Evolutionary conservation across 805 yeast genomes (phyloP), one percentile per base, ranked within the genome.

Genomic region (Suhomyces sp.): DNA sequence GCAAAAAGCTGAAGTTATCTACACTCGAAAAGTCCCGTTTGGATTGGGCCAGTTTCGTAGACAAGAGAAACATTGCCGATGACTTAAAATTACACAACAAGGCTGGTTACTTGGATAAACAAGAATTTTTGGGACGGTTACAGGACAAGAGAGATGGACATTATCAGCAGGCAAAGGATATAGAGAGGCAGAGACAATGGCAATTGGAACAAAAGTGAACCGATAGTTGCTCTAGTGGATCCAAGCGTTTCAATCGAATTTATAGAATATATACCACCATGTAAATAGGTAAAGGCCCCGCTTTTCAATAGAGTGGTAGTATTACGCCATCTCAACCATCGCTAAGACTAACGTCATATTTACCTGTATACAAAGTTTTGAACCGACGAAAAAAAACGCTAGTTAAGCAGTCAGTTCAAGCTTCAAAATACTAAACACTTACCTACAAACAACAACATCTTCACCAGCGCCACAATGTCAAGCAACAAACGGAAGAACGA

Each of bases 41-140:
- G 33, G 98, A 93, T 60, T 93, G 98, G 95, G 95, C 95, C 1
- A 78, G 85, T 30, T 88, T 85, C 62, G 96, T 93, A 19, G 97
- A 91, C 60, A 74, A 83, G 45, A 80, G 81, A 44, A 88, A 88
- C 37, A 81, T 93, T 30, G 72, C 76, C 34, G 96, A 87, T 46
- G 98, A 93, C 43, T 74, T 93, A 53, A 74, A 72, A 31, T 72
- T 76, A 38, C 83, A 82, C 53, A 90, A 88, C 56, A 90, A 85
- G 66, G 93, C 81, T 34, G 98, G 98, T 6, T 93, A 81, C 60
- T 65, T 93, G 51, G 95, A 87, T 43, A 88, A 79, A 54, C 97
- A 91, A 58, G 96, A 85, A 47, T 93, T 93, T 74, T 68, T 93
- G 52, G 71, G 74, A 31, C 71, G 95, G 43, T 86, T 88, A 18